phyloP scores from a whole-genome alignment of 2,329 filamentous ascomycete species.

The Parastagonospora avenae region DNA sequence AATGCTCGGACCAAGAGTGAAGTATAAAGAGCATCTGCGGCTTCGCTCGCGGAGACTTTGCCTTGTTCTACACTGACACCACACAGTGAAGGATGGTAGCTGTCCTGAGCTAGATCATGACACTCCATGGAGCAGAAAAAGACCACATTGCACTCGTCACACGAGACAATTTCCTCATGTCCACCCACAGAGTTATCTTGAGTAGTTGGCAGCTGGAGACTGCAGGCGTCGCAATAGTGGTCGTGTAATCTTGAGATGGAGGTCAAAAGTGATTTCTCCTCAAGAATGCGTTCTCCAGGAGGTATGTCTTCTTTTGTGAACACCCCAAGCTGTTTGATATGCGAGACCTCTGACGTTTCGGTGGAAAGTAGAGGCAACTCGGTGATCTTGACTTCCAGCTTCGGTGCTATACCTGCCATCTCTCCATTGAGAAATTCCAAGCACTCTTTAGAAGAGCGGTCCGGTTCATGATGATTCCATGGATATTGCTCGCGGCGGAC shows the following conservation, averaged over 20 bases:
- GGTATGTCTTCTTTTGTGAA: constrained; percentile 84
- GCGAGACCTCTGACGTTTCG: constrained; percentile 54
- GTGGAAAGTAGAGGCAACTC: constrained; percentile 70
- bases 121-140: constrained; percentile 66
- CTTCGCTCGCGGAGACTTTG: constrained; percentile 61
- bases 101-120: constrained; percentile 58
- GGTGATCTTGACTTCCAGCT: constrained; percentile 78
- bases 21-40: constrained; percentile 65
- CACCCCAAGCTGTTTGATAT: constrained; percentile 80
- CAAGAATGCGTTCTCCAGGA: constrained; percentile 76
- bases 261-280: constrained; percentile 84
- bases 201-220: constrained; percentile 66
- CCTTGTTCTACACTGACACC: constrained; percentile 59
- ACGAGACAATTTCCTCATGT: constrained; percentile 48
- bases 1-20: constrained; percentile 63
- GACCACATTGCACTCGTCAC: constrained; percentile 61
- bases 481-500: constrained; percentile 70
- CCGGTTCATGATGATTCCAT: constrained; percentile 66
- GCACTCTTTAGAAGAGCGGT: constrained; percentile 59
- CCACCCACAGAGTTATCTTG: constrained; percentile 5
- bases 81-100: constrained; percentile 65
- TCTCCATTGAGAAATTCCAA: constrained; percentile 73
- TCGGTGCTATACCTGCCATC: constrained; percentile 73
- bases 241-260: constrained; percentile 89
- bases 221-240: constrained; percentile 87